A percentile compares a stretch with the other conserved stretches of the same genome.
These are phyloP conservation scores for Ceratocystis variospora DNA, from an alignment of 2,329 filamentous ascomycete species.

Conservation along the genomic window DNA sequence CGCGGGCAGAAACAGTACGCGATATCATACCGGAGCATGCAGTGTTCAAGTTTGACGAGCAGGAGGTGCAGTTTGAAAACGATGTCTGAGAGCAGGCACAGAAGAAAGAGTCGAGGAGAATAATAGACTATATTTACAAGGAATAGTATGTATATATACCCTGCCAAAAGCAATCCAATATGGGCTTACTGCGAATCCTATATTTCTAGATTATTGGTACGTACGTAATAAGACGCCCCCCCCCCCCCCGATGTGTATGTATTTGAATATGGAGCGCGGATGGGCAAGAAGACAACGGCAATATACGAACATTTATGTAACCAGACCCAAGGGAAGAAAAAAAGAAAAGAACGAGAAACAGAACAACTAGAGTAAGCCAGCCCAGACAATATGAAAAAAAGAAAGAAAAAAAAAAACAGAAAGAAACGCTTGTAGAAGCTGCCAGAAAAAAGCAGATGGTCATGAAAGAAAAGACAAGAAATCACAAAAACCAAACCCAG, in stretches of 20 bases:
- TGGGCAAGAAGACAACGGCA: too few species aligned
- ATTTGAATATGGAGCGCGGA: slow-evolving; percentile 16
- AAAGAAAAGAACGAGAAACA: not conserved
- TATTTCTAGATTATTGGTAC: not conserved
- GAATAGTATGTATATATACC: not conserved
- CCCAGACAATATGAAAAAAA: not conserved
- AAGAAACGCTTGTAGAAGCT: not conserved
- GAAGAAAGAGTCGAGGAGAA: not conserved
- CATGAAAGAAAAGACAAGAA: slow-evolving; percentile 1
- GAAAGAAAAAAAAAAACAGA: slow-evolving; percentile 1
- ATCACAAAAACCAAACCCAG: not conserved
- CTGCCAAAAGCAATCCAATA: not conserved
- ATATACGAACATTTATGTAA: not conserved
- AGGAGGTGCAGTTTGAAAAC: slow-evolving; percentile 16
- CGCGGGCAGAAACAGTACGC: slow-evolving; percentile 33
- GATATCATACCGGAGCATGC: slow-evolving; percentile 27
- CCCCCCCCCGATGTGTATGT: slow-evolving; percentile 9
- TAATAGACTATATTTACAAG: not conserved
- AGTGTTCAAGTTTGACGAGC: slow-evolving; percentile 15
- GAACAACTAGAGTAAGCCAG: too few species aligned
- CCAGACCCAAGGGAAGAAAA: slow-evolving; percentile 20
- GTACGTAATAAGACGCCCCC: not conserved
- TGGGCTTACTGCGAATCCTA: not conserved
- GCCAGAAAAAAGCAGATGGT: not conserved
- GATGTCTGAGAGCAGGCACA: not conserved